Percentiles rank a stretch among this genome's conserved stretches.
phyloP scores from a whole-genome alignment of 2,329 filamentous ascomycete species.

The Aspergillus jensenii region DNA sequence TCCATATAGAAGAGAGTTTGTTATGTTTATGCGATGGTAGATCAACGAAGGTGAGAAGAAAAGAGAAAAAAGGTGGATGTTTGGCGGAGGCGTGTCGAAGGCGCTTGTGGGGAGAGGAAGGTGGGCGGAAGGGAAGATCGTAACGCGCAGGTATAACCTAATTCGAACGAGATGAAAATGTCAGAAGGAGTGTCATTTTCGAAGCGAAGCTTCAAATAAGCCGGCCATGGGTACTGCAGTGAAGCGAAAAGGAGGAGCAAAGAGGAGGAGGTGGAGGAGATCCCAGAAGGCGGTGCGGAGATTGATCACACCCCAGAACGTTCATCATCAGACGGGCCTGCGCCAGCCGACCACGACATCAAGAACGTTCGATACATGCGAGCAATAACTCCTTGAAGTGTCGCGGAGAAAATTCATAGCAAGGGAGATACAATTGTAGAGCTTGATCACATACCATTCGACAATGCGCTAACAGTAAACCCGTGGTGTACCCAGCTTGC shows the following conservation, averaged over 20 bases:
- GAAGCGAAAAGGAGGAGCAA: constrained; percentile 7
- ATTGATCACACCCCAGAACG: constrained; percentile 38
- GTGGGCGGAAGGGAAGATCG: constrained; percentile 16
- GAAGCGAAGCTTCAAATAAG: not conserved
- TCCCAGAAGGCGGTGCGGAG: constrained; percentile 41
- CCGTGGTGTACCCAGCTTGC: constrained; percentile 30
- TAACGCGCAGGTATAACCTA: constrained; percentile 18
- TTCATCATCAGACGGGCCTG: constrained; percentile 23
- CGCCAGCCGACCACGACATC: constrained; percentile 19
- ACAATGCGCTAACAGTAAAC: constrained; percentile 38
- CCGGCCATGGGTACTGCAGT: not conserved
- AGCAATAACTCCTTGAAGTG: not conserved
- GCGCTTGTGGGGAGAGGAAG: constrained; percentile 18
- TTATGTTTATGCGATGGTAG: constrained; percentile 6
- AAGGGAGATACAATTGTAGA: constrained; percentile 13
- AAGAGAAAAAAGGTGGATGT: constrained; percentile 1
- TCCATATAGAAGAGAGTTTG: constrained; percentile 33
- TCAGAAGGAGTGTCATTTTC: constrained; percentile 22
- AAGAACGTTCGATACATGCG: not conserved
- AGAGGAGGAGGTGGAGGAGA: constrained; percentile 19
- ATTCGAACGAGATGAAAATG: constrained; percentile 16
- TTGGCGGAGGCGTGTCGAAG: constrained; percentile 17
- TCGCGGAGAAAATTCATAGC: constrained; percentile 6
- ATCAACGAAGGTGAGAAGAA: not conserved
- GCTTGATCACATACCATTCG: constrained; percentile 35